phyloP scores from a whole-genome alignment of 1,284 basidiomycete genomes.

The Tylopilus orsonianus region DNA sequence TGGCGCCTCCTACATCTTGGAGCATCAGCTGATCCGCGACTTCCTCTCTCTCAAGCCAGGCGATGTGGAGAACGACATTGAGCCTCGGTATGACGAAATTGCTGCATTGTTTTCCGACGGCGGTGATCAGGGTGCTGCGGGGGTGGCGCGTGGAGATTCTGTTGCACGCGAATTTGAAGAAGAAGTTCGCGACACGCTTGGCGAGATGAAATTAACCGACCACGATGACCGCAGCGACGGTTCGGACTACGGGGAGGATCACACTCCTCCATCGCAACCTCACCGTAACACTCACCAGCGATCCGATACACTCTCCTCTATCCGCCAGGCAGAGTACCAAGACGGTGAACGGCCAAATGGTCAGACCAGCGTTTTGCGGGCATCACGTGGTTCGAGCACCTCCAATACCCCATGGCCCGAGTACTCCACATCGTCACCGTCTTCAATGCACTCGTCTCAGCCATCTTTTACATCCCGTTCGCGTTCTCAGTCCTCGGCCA shows the following conservation, averaged over 20 bases:
- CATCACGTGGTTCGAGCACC: constrained; percentile 28
- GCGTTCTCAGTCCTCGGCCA: constrained; percentile 54
- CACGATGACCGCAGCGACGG: constrained; percentile 48
- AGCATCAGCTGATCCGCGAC: constrained; percentile 76
- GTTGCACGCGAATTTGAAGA: constrained; percentile 37
- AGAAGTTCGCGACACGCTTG: constrained; percentile 48
- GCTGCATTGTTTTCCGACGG: constrained; percentile 49
- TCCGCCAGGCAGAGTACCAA: constrained; percentile 24
- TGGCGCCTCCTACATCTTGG: constrained; percentile 80
- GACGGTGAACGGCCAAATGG: constrained; percentile 24
- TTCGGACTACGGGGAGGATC: constrained; percentile 64
- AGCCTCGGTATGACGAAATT: constrained; percentile 56
- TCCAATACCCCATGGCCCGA: constrained; percentile 35
- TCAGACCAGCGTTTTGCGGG: constrained; percentile 17
- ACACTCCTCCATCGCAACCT: constrained; percentile 36
- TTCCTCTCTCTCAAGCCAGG: constrained; percentile 90
- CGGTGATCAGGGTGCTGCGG: constrained; percentile 32
- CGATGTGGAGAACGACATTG: constrained; percentile 73
- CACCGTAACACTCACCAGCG: constrained; percentile 43
- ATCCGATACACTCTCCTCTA: constrained; percentile 49
- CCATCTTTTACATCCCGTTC: constrained; percentile 47
- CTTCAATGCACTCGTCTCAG: constrained; percentile 51
- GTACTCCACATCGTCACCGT: constrained; percentile 38
- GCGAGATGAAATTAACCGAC: constrained; percentile 43
- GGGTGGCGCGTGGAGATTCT: constrained; percentile 28